Percentiles rank a stretch among this genome's conserved stretches.
These are phyloP conservation scores for Brachypodium distachyon DNA, from an alignment of 202 grass and related monocot genomes.

Conservation along the genomic window DNA sequence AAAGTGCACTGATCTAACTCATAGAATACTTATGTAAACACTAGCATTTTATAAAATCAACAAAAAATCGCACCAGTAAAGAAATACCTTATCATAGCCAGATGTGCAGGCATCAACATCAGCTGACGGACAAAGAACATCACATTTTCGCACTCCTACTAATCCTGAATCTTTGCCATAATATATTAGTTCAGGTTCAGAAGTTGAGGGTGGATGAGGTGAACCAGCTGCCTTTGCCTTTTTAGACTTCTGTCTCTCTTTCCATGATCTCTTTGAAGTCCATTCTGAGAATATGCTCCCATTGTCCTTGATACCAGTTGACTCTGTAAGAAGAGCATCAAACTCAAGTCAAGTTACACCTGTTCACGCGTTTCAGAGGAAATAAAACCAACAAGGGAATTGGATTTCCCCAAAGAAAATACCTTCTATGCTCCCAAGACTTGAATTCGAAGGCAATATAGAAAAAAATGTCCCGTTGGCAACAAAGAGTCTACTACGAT, in stretches of 20 bases:
- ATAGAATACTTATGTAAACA: neutral
- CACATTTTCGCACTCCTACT: slow-evolving; percentile 56
- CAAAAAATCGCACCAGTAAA: neutral
- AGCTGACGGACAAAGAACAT: slow-evolving; percentile 28
- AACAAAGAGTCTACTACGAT: slow-evolving; percentile 78
- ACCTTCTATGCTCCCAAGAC: slow-evolving; percentile 10
- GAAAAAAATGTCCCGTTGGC: slow-evolving; percentile 85
- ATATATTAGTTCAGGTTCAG: slow-evolving; percentile 83
- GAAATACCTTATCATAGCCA: slow-evolving; percentile 85
- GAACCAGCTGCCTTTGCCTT: slow-evolving; percentile 39
- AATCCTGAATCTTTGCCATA: slow-evolving; percentile 94
- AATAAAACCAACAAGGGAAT: neutral
- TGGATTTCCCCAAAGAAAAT: neutral
- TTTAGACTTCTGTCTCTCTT: slow-evolving; percentile 55
- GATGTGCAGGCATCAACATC: slow-evolving; percentile 47
- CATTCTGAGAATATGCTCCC: slow-evolving; percentile 54
- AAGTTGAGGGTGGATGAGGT: slow-evolving; percentile 29
- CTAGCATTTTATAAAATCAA: neutral
- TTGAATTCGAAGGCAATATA: slow-evolving; percentile 50
- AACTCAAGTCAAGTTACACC: neutral
- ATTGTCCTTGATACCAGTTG: slow-evolving; percentile 8
- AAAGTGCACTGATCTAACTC: neutral
- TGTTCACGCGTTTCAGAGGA: neutral
- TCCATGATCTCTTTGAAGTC: slow-evolving; percentile 74
- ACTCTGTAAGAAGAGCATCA: slow-evolving; percentile 26